phyloP scores from a whole-genome alignment of 1,284 basidiomycete genomes.

The Ganoderma leucocontextum region DNA sequence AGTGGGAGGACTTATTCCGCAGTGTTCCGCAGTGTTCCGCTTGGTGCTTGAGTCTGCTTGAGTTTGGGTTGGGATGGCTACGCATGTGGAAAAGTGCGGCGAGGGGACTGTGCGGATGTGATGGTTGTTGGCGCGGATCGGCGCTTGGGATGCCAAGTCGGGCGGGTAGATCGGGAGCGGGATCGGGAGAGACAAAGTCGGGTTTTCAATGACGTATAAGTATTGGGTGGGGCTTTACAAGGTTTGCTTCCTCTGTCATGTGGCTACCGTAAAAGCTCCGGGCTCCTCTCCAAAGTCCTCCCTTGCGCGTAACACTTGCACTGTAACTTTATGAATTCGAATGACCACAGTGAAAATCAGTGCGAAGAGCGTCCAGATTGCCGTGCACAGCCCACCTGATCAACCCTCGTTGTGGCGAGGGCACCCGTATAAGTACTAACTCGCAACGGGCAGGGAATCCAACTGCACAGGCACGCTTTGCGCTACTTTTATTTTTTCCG shows the following conservation, averaged over 20 bases:
- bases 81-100: not conserved
- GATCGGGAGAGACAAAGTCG: not conserved
- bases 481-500: conserved; percentile 7
- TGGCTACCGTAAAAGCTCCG: too few species aligned
- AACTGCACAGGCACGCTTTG: conserved; percentile 29
- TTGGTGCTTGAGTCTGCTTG: too few species aligned
- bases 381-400: not conserved
- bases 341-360: not conserved
- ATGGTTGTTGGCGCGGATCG: not conserved
- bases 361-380: not conserved
- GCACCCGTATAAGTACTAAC: not conserved
- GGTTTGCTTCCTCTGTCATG: not conserved
- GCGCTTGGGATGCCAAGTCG: conserved; percentile 1
- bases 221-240: not conserved
- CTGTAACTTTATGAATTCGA: not conserved
- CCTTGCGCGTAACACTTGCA: too few species aligned
- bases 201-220: not conserved
- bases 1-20: not conserved
- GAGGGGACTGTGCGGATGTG: not conserved
- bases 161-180: not conserved
- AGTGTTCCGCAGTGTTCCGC: too few species aligned
- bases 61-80: too few species aligned
- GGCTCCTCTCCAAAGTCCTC: too few species aligned
- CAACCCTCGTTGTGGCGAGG: not conserved
- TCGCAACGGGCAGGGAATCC: not conserved